phyloP scores from a whole-genome alignment of 495 filamentous ascomycete genomes.

The Astrocystis sublimbata region DNA sequence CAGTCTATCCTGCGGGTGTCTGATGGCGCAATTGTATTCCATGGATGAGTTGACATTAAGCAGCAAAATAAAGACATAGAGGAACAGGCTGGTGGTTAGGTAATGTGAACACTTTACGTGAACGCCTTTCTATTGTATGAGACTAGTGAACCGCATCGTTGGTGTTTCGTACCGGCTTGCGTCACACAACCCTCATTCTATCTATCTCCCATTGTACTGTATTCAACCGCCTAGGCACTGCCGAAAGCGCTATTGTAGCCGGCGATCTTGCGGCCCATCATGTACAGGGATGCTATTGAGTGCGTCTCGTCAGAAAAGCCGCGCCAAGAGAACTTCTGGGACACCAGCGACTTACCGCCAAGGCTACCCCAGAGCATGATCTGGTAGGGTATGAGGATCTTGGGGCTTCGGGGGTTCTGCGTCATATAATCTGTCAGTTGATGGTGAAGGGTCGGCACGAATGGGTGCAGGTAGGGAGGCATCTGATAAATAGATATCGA shows the following conservation, averaged over 20 bases:
- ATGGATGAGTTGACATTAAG: constrained; percentile 8
- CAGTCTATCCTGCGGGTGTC: constrained; percentile 1
- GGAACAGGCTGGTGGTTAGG: not conserved
- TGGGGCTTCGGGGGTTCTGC: constrained; percentile 63
- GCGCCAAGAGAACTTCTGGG: constrained; percentile 2
- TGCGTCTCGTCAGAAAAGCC: constrained; percentile 54
- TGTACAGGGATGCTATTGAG: constrained; percentile 61
- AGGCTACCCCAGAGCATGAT: constrained; percentile 64
- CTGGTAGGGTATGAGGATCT: constrained; percentile 74
- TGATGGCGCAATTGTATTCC: constrained; percentile 13
- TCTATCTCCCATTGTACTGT: not conserved
- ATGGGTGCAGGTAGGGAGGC: too few species aligned
- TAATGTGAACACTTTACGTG: constrained; percentile 22
- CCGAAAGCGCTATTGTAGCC: constrained; percentile 90
- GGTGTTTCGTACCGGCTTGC: constrained; percentile 18
- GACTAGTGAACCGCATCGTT: constrained; percentile 19
- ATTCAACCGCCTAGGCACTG: constrained; percentile 52
- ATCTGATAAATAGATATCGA: not conserved
- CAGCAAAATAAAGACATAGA: not conserved
- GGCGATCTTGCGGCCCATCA: constrained; percentile 55
- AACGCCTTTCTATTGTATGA: constrained; percentile 29
- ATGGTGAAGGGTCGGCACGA: constrained; percentile 1
- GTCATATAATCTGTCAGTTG: constrained; percentile 39
- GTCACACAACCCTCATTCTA: constrained; percentile 12
- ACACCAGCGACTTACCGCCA: constrained; percentile 38